phyloP scores from a whole-genome alignment of 805 yeast genomes.

The Teunomyces lycoperdinae region DNA sequence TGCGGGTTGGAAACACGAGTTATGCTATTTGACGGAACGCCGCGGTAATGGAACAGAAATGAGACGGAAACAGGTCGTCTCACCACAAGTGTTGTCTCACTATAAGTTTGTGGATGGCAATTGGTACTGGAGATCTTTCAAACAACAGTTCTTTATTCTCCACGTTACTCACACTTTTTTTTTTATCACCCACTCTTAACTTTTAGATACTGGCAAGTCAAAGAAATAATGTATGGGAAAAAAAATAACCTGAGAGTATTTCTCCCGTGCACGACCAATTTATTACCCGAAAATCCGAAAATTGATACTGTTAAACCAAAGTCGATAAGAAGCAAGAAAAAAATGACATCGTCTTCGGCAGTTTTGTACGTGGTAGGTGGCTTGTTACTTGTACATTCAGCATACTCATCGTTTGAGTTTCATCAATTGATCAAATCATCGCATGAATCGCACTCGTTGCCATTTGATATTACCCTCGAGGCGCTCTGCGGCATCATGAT shows the following conservation, averaged over 20 bases:
- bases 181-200: too few species aligned
- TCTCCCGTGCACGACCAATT: not conserved
- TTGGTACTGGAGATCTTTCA: not conserved
- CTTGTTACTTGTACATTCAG: conserved; percentile 43
- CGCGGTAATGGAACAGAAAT: not conserved
- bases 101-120: not conserved
- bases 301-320: not conserved
- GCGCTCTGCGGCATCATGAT: conserved; percentile 46
- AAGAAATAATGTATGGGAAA: too few species aligned
- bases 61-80: not conserved
- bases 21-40: not conserved
- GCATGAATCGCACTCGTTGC: conserved; percentile 15
- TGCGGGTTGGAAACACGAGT: not conserved
- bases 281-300: not conserved
- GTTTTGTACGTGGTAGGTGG: conserved; percentile 10
- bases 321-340: not conserved
- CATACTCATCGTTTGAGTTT: conserved; percentile 53
- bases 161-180: too few species aligned
- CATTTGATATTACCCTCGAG: conserved; percentile 51
- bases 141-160: too few species aligned
- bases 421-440: conserved; percentile 35
- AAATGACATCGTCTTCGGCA: conserved; percentile 5
- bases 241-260: too few species aligned
- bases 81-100: too few species aligned
- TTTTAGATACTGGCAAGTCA: too few species aligned